Evolutionary conservation across 805 yeast genomes (phyloP), one percentile per base, ranked within the genome.

Genomic region (Groenewaldozyma tartarivorans): DNA sequence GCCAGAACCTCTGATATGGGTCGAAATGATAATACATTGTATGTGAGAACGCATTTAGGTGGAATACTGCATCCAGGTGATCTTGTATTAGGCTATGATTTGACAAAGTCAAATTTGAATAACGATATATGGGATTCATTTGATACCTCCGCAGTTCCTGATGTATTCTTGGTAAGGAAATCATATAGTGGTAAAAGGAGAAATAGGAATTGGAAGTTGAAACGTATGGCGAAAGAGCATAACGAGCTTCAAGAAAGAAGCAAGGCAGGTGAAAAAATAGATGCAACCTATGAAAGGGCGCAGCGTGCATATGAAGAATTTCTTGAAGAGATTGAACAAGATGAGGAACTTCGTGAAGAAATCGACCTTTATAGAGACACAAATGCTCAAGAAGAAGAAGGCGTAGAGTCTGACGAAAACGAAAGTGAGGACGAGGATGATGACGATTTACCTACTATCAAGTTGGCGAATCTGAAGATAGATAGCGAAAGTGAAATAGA

Each of bases 221-320:
- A 85, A 79, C 82, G 97, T 73, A 90, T 90, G 96, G 97, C 97
- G 30, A 83, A 73, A 57, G 97, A 92, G 66, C 94, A 88, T 66
- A 75, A 77, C 50, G 96, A 88, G 15, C 51, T 43, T n/a, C 81
- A 76, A 48, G 88, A 85, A 42, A 78, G 73, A 63, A 88, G 81
- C 64, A 92, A 82, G 48, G 80, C 78, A 55, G 92, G 82, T 58
- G 34, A 16, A 21, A 75, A 81, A 57, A 92, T 82, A 63, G 77
- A 75, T 66, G 95, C 87, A 64, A 53, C 87, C 83, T 82, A 74
- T 84, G 64, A 94, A 82, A 67, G 95, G 82, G 62, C 75, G 18
- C 46, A 42, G 30, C 36, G 48, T 16, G 54, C 48, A 9, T 51
- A 48, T 36, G 54, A 49, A 37, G 47, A 49, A 42, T 51, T 51